phyloP scores from a whole-genome alignment of 1,284 basidiomycete species.

The Sporisorium exsertum region DNA sequence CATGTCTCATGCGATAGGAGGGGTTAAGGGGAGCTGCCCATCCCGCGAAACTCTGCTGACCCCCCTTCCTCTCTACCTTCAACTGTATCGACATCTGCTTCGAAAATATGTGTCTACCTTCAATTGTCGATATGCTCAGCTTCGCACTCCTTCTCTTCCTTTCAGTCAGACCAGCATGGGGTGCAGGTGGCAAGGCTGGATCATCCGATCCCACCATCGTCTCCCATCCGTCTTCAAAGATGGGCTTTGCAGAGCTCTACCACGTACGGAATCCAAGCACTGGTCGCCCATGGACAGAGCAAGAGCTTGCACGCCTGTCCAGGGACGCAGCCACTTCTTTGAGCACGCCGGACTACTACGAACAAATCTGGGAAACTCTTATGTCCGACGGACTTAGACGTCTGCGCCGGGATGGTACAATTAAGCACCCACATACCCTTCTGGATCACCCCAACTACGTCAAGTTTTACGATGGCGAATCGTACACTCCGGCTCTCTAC shows the following conservation, averaged over 20 bases:
- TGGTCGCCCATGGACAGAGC: neutral
- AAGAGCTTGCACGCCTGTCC: neutral
- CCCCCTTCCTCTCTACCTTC: no score
- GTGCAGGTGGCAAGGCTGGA: neutral
- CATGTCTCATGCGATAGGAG: no score
- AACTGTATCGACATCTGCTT: no score
- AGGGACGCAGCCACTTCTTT: neutral
- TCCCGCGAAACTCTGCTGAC: no score
- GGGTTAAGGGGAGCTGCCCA: no score
- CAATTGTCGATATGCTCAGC: no score
- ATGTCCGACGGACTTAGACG: neutral
- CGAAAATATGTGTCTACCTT: no score
- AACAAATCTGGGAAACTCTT: neutral
- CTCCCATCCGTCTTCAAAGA: neutral
- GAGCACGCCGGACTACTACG: neutral
- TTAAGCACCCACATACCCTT: neutral
- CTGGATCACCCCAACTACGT: neutral
- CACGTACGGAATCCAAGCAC: neutral
- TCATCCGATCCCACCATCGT: neutral
- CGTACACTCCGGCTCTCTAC: slow-evolving; percentile 5
- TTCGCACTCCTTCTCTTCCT: neutral
- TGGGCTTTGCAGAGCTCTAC: neutral
- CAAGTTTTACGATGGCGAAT: slow-evolving; percentile 2
- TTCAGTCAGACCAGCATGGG: neutral
- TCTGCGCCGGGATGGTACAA: neutral